phyloP scores from a whole-genome alignment of 495 filamentous ascomycete genomes.

The Xylona heveae region DNA sequence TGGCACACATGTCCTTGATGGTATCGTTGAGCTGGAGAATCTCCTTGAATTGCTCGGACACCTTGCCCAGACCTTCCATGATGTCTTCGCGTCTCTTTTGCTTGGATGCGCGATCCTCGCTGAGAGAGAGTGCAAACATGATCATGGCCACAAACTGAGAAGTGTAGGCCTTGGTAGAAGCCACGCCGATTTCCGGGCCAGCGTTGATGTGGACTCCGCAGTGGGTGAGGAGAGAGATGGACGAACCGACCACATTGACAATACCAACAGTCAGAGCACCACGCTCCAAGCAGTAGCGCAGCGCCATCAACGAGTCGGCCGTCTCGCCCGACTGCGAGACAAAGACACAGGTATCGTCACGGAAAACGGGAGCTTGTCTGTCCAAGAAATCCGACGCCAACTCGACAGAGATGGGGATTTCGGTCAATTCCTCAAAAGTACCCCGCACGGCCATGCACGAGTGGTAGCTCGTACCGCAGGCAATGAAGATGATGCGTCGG shows the following conservation, averaged over 20 bases:
- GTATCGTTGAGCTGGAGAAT: slow-evolving; percentile 75
- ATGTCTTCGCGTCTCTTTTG: slow-evolving; percentile 84
- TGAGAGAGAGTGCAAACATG: slow-evolving; percentile 93
- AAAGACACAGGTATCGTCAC: slow-evolving; percentile 97
- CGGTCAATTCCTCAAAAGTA: slow-evolving; percentile 91
- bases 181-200: slow-evolving; percentile 95
- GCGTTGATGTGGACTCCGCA: slow-evolving; percentile 99
- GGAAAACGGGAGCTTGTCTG: slow-evolving; percentile 94
- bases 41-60: slow-evolving; percentile 81
- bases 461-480: slow-evolving; percentile 93
- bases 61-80: slow-evolving; percentile 71
- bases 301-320: slow-evolving; percentile 92
- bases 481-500: slow-evolving; percentile 92
- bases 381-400: slow-evolving; percentile 96
- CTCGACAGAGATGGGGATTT: slow-evolving; percentile 94
- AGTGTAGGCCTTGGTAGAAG: slow-evolving; percentile 96
- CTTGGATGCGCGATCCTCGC: slow-evolving; percentile 92
- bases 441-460: slow-evolving; percentile 98
- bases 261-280: slow-evolving; percentile 93
- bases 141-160: slow-evolving; percentile 98
- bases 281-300: slow-evolving; percentile 91
- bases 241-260: slow-evolving; percentile 94
- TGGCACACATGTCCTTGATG: slow-evolving; percentile 81
- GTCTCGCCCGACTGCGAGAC: slow-evolving; percentile 98
- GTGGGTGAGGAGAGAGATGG: slow-evolving; percentile 94